Evolutionary conservation across 371 early-diverging fungal genomes (phyloP).

Genomic region (Umbelopsis sp.): DNA sequence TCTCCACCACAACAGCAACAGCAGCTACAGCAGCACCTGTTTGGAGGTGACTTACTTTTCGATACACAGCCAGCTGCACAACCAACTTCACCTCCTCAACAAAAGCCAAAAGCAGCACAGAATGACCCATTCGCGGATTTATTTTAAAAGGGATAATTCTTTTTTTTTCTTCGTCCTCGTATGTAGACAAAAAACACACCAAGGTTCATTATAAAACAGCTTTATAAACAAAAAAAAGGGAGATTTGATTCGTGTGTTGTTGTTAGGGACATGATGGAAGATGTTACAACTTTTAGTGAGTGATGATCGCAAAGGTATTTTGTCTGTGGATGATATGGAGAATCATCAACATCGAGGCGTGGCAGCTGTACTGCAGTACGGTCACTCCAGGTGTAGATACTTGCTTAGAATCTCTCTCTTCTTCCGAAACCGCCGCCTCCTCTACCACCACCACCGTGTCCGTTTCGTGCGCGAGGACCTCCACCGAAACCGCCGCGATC

Average conservation of each 20-base stretch:
- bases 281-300: constrained; percentile 15
- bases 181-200: constrained; percentile 17
- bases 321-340: not conserved
- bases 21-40: constrained; percentile 7
- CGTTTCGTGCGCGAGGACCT: not conserved
- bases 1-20: constrained; percentile 8
- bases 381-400: not conserved
- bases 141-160: constrained; percentile 23
- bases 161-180: not conserved
- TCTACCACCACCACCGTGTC: not conserved
- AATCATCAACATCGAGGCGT: not conserved
- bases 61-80: constrained; percentile 21
- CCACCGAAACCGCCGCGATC: constrained; percentile 15
- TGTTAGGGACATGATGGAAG: not conserved
- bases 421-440: constrained; percentile 9
- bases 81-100: constrained; percentile 18
- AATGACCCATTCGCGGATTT: constrained; percentile 42
- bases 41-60: constrained; percentile 13
- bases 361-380: not conserved
- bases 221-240: not conserved
- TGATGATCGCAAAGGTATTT: not conserved
- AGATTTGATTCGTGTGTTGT: not conserved
- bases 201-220: not conserved
- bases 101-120: constrained; percentile 12
- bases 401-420: constrained; percentile 3